Base-by-base conservation (phyloP, 768 basidiomycete genomes). In the Kwoniella bestiolae region DNA sequence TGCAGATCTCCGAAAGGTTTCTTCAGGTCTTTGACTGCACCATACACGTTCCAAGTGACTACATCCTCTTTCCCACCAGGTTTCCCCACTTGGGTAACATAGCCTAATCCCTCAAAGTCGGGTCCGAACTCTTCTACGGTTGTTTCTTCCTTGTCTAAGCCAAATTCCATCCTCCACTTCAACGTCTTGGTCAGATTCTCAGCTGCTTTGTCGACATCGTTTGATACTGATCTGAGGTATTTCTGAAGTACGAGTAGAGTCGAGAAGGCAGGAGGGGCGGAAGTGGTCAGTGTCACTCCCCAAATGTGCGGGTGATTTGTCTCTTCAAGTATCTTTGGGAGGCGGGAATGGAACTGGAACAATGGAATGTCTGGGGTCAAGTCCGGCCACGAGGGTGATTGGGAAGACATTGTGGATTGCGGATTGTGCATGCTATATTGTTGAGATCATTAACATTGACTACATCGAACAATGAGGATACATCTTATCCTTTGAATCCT, bases 41-140 rank as follows among this genome's bases (percentile, higher is more conserved):
- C 70, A 47, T 68, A 71, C 3, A 71, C 55, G 44, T 71, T 71
- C 63, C 63, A 71, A 38, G 67, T 63, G 3, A 63, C 63, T 21
- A 60, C 32, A 26, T 63, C 49, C n/a, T 45, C 41, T 6, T 35
- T 44, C 12, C 60, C 70, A 5, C 28, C 60, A 0, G 14, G 23
- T 28, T 49, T 60, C 28, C 60, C 23, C 9, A 70, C 34, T 58
- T 28, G 31, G 4, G 65, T 70, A 1, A 70, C 51, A 34, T 38
- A 63, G 4, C 69, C 69, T 26, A 70, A 32, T n/a, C 66, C 70
- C 8, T 55, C 52, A 41, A 63, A 63, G 28, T 63, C 61, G 6
- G 61, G 61, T 53, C 63, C 56, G 28, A 65, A 71, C 28, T 55
- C 50, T n/a, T 65, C 45, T 25, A 50, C 38, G 3, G 23, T 45